These are phyloP conservation scores for Trichoderma gracile DNA, from an alignment of 2,329 filamentous ascomycete species.

Conservation along the genomic window DNA sequence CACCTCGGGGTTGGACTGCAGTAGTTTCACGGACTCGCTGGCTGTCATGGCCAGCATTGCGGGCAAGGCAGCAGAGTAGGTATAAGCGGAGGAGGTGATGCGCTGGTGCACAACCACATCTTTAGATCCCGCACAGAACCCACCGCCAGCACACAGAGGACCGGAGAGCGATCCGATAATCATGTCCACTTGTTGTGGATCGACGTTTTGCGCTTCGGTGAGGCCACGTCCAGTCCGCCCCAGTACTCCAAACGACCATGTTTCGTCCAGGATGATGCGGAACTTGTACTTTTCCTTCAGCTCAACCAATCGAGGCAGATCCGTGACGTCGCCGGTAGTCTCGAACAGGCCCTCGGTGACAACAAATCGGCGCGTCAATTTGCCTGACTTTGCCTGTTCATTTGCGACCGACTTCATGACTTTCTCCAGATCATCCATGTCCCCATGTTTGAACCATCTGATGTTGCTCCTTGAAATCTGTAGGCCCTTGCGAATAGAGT, in stretches of 20 bases:
- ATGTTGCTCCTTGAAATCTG: conserved; percentile 91
- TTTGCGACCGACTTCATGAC: conserved; percentile 82
- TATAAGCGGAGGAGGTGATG: conserved; percentile 88
- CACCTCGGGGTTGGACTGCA: conserved; percentile 85
- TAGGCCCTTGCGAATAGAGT: conserved; percentile 88
- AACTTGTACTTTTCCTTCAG: conserved; percentile 97
- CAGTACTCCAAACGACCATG: conserved; percentile 93
- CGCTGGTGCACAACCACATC: conserved; percentile 97
- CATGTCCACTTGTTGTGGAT: conserved; percentile 93
- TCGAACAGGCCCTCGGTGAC: conserved; percentile 96
- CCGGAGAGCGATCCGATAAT: conserved; percentile 91
- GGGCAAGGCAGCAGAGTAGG: conserved; percentile 91
- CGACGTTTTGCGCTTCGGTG: conserved; percentile 95
- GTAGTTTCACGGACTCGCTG: conserved; percentile 81
- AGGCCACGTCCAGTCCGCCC: conserved; percentile 88
- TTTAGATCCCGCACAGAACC: conserved; percentile 88
- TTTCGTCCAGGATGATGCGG: conserved; percentile 94
- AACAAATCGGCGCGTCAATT: conserved; percentile 88
- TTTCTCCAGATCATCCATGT: conserved; percentile 88
- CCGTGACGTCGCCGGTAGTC: conserved; percentile 78
- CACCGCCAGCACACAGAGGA: conserved; percentile 86
- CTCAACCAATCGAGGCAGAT: conserved; percentile 88
- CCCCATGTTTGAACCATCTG: conserved; percentile 92
- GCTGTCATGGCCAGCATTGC: conserved; percentile 95
- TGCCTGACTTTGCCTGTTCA: conserved; percentile 82